Conservation (phyloP, 192 early-diverging fungal species). For the Rhizoclosmatium sp. region DNA sequence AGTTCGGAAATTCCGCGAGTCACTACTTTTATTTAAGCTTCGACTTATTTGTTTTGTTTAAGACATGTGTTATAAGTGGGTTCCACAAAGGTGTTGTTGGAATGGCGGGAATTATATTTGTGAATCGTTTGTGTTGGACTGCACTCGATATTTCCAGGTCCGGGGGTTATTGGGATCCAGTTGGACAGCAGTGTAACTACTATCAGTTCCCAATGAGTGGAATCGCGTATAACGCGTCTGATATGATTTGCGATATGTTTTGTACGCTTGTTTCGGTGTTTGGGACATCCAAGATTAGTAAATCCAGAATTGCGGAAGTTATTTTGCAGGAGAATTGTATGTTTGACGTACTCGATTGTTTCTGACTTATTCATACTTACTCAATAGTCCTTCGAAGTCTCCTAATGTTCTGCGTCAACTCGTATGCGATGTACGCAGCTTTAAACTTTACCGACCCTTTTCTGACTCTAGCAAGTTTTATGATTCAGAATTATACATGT, state of each 20-base stretch:
- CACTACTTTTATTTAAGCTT: not conserved
- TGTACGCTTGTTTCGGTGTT: not conserved
- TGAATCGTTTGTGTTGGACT: not conserved
- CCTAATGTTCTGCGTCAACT: not conserved
- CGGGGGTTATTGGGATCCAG: not conserved
- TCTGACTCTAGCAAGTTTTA: not conserved
- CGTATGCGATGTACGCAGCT: not conserved
- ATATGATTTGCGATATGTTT: not conserved
- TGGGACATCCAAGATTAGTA: not conserved
- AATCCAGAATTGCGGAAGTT: not conserved
- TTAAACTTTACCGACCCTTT: not conserved
- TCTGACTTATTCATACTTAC: not conserved
- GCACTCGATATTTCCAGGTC: not conserved
- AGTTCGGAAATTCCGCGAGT: too few species aligned
- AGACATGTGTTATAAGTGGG: constrained; percentile 26
- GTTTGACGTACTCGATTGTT: not conserved
- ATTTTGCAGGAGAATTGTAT: not conserved
- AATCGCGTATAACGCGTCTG: not conserved
- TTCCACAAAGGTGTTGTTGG: not conserved
- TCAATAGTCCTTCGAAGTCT: not conserved
- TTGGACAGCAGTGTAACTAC: not conserved
- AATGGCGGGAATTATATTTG: not conserved
- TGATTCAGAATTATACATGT: not conserved
- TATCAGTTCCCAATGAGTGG: not conserved
- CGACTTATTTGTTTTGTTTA: constrained; percentile 11